Conservation (phyloP, 2,329 filamentous ascomycete genomes). For the Metarhizium guizhouense region DNA sequence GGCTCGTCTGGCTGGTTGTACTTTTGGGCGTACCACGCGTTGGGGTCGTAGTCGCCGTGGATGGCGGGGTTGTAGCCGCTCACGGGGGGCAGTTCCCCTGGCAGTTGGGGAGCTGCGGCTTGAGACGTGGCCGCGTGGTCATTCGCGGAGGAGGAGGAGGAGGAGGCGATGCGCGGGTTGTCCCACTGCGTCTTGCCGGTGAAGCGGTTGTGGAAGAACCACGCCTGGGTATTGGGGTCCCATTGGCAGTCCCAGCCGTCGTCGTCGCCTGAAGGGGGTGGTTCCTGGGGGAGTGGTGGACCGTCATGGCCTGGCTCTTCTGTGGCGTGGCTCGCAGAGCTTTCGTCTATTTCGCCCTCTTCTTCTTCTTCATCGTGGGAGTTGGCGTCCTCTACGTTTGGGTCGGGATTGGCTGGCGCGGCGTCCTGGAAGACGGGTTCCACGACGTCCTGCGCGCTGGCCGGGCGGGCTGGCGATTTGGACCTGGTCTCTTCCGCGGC, state of each 20-base stretch:
- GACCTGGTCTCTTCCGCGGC: slow-evolving; percentile 9
- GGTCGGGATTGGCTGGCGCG: background rate
- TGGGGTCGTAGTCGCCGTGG: slow-evolving; percentile 93
- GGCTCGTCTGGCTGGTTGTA: slow-evolving; percentile 27
- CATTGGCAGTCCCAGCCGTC: slow-evolving; percentile 77
- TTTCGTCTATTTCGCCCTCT: slow-evolving; percentile 4
- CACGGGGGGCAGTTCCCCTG: slow-evolving; percentile 32
- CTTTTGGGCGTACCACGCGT: slow-evolving; percentile 79
- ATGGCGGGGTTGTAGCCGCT: slow-evolving; percentile 93
- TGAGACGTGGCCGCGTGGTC: slow-evolving; percentile 12
- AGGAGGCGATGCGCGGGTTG: slow-evolving; percentile 64
- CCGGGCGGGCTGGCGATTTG: slow-evolving; percentile 9
- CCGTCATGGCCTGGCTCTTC: slow-evolving; percentile 19
- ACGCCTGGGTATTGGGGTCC: slow-evolving; percentile 59
- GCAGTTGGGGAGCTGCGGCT: slow-evolving; percentile 23
- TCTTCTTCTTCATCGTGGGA: background rate
- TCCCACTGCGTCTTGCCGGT: slow-evolving; percentile 73
- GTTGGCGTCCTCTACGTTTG: background rate
- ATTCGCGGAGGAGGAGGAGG: slow-evolving; percentile 24
- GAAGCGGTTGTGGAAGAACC: slow-evolving; percentile 79
- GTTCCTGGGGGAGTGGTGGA: slow-evolving; percentile 35
- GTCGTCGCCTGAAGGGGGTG: slow-evolving; percentile 44
- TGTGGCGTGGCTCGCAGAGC: slow-evolving; percentile 20
- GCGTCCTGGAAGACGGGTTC: slow-evolving; percentile 8
- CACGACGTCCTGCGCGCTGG: slow-evolving; percentile 8